Conservation (phyloP, 2,329 filamentous ascomycete species). For the Cladosporium phlei region DNA sequence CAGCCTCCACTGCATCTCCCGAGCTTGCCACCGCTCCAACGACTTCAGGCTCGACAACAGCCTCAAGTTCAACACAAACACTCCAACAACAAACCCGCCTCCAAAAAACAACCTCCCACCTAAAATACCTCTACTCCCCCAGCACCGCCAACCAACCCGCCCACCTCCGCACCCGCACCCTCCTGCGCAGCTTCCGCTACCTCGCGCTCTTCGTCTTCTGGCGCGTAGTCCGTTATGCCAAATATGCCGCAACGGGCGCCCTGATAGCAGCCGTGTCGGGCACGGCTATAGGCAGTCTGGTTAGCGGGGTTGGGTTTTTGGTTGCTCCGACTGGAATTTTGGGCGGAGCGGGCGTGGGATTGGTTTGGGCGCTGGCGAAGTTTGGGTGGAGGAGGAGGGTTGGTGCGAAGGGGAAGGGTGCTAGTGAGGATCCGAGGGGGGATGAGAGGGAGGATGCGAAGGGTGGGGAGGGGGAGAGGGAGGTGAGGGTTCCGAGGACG, state of each 20-base stretch:
- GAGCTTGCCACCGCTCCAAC: too few species aligned
- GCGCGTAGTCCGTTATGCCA: constrained; percentile 39
- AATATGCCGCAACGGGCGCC: constrained; percentile 40
- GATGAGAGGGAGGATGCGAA: constrained; percentile 24
- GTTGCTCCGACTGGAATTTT: constrained; percentile 40
- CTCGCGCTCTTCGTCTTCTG: constrained; percentile 39
- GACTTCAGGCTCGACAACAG: too few species aligned
- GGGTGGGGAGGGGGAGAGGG: constrained; percentile 6
- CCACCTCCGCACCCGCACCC: constrained; percentile 35
- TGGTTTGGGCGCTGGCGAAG: constrained; percentile 37
- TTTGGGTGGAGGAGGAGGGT: constrained; percentile 34
- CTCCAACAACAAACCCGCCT: constrained; percentile 11
- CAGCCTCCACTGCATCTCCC: too few species aligned
- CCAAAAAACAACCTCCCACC: constrained; percentile 24
- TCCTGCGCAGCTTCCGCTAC: constrained; percentile 37
- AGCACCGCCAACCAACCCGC: constrained; percentile 27
- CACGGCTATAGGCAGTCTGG: constrained; percentile 34
- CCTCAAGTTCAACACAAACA: too few species aligned
- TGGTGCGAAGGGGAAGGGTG: constrained; percentile 4
- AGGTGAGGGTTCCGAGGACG: constrained; percentile 14
- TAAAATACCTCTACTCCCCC: constrained; percentile 37
- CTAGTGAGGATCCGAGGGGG: constrained; percentile 22
- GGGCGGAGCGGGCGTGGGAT: constrained; percentile 33
- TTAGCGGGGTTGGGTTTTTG: constrained; percentile 38
- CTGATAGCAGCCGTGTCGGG: constrained; percentile 36